Evolutionary conservation across 1,284 basidiomycete genomes (phyloP), one percentile per base, ranked within the genome.

Genomic region (Anthracocystis setariae): DNA sequence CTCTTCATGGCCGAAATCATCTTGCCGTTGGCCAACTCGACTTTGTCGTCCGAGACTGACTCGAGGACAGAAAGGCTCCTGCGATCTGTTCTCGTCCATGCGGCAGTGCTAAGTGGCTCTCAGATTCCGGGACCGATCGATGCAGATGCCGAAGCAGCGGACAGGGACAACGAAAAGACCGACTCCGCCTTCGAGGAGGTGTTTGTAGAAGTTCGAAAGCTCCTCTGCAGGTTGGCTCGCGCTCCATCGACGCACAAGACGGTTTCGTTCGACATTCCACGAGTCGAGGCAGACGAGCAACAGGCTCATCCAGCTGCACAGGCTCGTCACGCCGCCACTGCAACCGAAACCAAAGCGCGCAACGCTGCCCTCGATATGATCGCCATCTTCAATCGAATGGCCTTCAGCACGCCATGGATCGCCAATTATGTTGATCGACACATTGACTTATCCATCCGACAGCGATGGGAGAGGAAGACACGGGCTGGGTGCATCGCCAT

Each of bases 341-440:
- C 48, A 29, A 53, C 21, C n/a, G 69, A 72, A 49, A 33, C 21
- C 24, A 73, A 69, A 39, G 71, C 71, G 18, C 57, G 65, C 50
- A 69, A 69, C 24, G 71, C 77, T n/a, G 73, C 73, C 1, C 63
- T 74, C 20, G 79, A 81, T 59, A 49, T 82, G 46, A 77, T 81
- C 38, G 60, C 70, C 43, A 66, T 82, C 55, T 82, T 82, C 57
- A 73, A 82, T 35, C 76, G 71, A 32, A 68, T 82, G 61, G 77
- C 80, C 3, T 82, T 82, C 68, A 74, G 66, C 24, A 72, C 74
- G 21, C 74, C 79, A 2, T 79, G 77, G 76, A 65, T 70, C 45
- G 57, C 73, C 37, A 55, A 64, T 37, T 64, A 63, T 24, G 64
- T 76, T 35, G 64, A 65, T n/a, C 60, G 65, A 40, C 49, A 61